A percentile compares a stretch with the other conserved stretches of the same genome.
Conservation (phyloP, 2,329 filamentous ascomycete species). For the Aspergillus amoenus region DNA sequence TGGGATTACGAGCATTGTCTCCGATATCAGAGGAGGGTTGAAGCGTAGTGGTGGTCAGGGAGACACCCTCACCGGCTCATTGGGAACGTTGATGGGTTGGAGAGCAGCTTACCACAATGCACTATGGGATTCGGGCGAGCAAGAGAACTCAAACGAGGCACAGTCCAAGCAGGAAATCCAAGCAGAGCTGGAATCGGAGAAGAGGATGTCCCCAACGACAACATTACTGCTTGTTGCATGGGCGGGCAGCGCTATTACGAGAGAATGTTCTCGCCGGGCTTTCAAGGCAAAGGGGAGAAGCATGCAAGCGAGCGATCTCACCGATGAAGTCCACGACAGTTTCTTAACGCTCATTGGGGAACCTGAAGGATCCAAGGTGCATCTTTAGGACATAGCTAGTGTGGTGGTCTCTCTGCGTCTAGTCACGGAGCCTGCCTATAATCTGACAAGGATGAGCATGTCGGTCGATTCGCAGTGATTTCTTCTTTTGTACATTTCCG, state of each 20-base stretch:
- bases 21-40: constrained; percentile 74
- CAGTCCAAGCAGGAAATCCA: constrained; percentile 42
- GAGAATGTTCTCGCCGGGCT: constrained; percentile 84
- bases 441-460: background rate
- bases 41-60: constrained; percentile 95
- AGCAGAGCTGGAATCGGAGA: constrained; percentile 44
- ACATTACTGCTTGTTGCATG: constrained; percentile 75
- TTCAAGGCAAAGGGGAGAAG: constrained; percentile 83
- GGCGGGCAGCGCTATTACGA: constrained; percentile 82
- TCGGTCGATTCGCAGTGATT: background rate
- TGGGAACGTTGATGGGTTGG: constrained; percentile 89
- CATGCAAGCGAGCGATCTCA: constrained; percentile 89
- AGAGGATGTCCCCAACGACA: constrained; percentile 59
- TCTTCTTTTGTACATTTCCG: background rate
- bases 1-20: constrained; percentile 70
- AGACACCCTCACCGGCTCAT: constrained; percentile 85
- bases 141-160: constrained; percentile 32
- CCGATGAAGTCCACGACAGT: constrained; percentile 80
- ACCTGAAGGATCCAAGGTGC: constrained; percentile 47
- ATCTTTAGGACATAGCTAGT: constrained; percentile 23
- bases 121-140: constrained; percentile 64
- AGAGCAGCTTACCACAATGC: constrained; percentile 80
- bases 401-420: background rate
- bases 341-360: constrained; percentile 81
- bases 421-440: background rate